Evolutionary conservation across 169 alveolate species (phyloP).

Genomic region (Eimeria nieschulzi): DNA sequence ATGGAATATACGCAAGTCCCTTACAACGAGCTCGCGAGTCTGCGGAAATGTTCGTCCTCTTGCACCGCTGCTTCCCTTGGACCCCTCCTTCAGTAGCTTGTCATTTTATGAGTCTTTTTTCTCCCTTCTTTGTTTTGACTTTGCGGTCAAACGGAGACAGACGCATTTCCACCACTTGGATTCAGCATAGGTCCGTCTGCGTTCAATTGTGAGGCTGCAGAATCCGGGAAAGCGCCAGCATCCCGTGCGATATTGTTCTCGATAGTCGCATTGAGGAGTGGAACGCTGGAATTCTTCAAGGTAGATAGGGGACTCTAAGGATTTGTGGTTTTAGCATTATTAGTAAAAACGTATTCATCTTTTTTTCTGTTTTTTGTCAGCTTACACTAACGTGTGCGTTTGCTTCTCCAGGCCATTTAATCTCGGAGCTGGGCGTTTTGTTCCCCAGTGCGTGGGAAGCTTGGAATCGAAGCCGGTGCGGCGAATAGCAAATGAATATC

Average conservation of each 20-base stretch:
- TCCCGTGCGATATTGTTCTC: background rate
- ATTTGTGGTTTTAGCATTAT: background rate
- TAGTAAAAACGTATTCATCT: background rate
- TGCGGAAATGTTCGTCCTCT: slow-evolving; percentile 32
- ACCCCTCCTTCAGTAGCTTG: too few species aligned
- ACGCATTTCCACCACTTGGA: too few species aligned
- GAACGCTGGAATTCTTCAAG: slow-evolving; percentile 63
- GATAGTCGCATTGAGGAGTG: slow-evolving; percentile 48
- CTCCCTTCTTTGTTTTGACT: too few species aligned
- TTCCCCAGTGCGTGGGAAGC: slow-evolving; percentile 41
- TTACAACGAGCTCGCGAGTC: slow-evolving; percentile 49
- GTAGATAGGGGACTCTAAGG: background rate
- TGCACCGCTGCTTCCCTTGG: too few species aligned
- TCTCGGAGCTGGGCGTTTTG: background rate
- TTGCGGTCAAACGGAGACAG: too few species aligned
- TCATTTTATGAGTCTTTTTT: too few species aligned
- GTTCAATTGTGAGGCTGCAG: background rate
- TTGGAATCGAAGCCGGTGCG: slow-evolving; percentile 29
- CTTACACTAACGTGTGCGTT: background rate
- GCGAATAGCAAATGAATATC: too few species aligned
- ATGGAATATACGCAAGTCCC: slow-evolving; percentile 32
- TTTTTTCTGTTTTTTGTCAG: background rate
- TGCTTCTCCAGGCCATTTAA: slow-evolving; percentile 9
- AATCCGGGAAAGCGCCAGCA: slow-evolving; percentile 26
- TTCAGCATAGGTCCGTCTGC: background rate